Evolutionary conservation across 2,329 filamentous ascomycete genomes (phyloP).

Genomic region (Lachnellula occidentalis): DNA sequence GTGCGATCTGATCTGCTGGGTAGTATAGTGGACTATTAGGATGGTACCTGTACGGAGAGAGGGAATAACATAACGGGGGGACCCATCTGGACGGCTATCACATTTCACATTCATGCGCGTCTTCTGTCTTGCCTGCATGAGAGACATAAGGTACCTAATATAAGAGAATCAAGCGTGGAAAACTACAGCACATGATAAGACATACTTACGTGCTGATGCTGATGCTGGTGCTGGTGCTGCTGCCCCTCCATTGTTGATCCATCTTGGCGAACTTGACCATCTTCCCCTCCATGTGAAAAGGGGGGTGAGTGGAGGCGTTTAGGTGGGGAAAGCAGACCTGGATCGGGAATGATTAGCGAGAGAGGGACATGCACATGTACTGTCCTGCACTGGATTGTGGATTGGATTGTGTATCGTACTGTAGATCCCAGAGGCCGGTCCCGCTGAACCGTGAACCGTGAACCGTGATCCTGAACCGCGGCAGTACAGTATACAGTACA

Average conservation of each 20-base stretch:
- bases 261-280: neutral
- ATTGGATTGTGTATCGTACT: neutral
- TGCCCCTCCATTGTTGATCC: neutral
- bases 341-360: conserved; percentile 7
- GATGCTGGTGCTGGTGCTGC: neutral
- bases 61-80: neutral
- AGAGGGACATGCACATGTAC: too few relatives aligned
- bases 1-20: conserved; percentile 3
- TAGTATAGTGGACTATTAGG: neutral
- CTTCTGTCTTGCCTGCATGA: too few relatives aligned
- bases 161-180: too few relatives aligned
- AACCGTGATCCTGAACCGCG: neutral
- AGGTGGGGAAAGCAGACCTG: neutral
- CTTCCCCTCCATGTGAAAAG: neutral
- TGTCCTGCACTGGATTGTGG: too few relatives aligned
- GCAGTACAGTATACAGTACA: too few relatives aligned
- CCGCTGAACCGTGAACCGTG: neutral
- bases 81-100: conserved; percentile 11
- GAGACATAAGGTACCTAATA: too few relatives aligned
- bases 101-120: neutral
- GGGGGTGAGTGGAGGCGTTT: neutral
- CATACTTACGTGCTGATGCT: neutral
- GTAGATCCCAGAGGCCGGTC: neutral
- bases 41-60: too few relatives aligned
- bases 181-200: neutral